Percentiles rank a stretch among this genome's conserved stretches.
phyloP scores from a whole-genome alignment of 257 asterid species.

The Salvia rosmarinus region DNA sequence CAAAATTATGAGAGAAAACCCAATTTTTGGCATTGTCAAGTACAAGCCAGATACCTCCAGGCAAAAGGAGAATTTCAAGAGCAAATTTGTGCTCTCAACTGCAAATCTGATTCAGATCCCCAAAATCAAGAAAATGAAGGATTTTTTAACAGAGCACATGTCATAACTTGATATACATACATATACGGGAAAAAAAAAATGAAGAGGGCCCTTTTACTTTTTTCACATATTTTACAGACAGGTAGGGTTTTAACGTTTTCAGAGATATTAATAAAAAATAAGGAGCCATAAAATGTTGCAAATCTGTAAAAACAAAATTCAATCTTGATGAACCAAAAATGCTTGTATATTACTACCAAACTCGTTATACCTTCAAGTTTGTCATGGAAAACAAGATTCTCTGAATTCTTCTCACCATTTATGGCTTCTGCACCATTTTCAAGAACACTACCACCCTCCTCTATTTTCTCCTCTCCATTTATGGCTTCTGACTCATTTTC shows the following conservation, averaged over 20 bases:
- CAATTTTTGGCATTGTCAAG: not conserved
- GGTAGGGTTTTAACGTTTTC: conserved; percentile 57
- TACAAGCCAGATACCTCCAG: conserved; percentile 28
- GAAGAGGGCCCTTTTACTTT: conserved; percentile 36
- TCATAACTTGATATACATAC: not conserved
- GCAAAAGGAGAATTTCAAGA: conserved; percentile 18
- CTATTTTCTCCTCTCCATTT: conserved; percentile 34
- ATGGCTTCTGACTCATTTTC: conserved; percentile 30
- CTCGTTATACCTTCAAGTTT: conserved; percentile 52
- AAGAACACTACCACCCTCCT: conserved; percentile 34
- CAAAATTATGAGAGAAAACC: conserved; percentile 12
- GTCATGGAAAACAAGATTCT: conserved; percentile 59
- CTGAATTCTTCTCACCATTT: conserved; percentile 38
- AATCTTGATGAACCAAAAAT: conserved; percentile 27
- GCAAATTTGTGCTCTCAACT: conserved; percentile 28
- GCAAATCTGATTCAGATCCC: conserved; percentile 24
- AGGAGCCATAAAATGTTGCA: not conserved
- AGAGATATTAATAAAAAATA: not conserved
- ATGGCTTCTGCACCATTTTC: conserved; percentile 36
- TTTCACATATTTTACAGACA: conserved; percentile 33
- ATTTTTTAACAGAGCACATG: conserved; percentile 16
- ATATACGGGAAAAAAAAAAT: conserved; percentile 10
- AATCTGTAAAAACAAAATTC: conserved; percentile 5
- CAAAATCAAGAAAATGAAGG: conserved; percentile 26
- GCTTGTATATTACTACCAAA: not conserved